Base-by-base conservation (phyloP, 176 grass and related monocot genomes). In the Panicum miliaceum region DNA sequence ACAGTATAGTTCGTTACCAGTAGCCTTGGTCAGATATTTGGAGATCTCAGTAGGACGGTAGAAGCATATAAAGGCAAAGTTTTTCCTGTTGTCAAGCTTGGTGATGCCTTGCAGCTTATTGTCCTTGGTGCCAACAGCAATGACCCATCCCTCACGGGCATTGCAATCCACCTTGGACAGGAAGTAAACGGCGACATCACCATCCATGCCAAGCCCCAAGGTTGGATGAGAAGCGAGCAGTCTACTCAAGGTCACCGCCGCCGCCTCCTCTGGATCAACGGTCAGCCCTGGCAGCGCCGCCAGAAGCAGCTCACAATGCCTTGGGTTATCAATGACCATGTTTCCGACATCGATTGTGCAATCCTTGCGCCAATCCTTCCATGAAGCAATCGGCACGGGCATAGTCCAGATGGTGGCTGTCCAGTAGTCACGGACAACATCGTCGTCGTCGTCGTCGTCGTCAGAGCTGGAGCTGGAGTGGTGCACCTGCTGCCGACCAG, bases 301-400 rank as follows among this genome's bases (percentile, higher is more conserved):
- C n/a, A n/a, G n/a, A n/a, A 58, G 52, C 52, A 57, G 9, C 34
- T 76, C 12, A 15, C 3, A 4, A 12, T n/a, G 74, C 34, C 5
- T 60, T 11, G 36, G 54, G 74, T 77, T 9, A 0, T 77, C 8
- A 2, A 77, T 9, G 14, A 2, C 15, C 6, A 26, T 61, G 36
- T 60, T 0, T 1, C 54, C 8, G 5, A 27, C 54, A 77, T 61
- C 75, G 7, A 77, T 1, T 7, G 6, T 43, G 54, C 36, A 77
- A 27, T 60, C 75, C 54, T 27, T 77, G 36, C 5, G 53, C 75
- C 75, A 77, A 8, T 77, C 75, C 13, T 41, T 43, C 54, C 54
- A 61, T 2, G 54, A 26, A 42, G 12, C 9, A 15, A 77, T 43
- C 1, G 54, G 54, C 13, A 77, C 22, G 1, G 36, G 37, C 75